Base-by-base conservation (phyloP, 2,329 filamentous ascomycete genomes). In the Corinectria fuckeliana region DNA sequence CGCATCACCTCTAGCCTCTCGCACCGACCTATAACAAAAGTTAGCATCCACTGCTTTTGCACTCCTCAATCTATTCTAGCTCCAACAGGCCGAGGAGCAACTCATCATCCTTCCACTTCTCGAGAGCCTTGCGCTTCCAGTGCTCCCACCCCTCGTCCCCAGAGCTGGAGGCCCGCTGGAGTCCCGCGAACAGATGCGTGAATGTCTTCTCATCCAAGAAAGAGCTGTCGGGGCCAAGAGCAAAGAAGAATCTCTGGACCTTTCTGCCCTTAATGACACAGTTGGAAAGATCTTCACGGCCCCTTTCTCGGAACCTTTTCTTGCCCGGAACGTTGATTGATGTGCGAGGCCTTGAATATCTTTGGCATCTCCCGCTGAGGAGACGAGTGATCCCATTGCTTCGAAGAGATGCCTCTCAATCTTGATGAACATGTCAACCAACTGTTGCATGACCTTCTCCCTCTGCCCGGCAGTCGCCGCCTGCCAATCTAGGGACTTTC, bases 401-500 rank as follows among this genome's bases (percentile, higher is more conserved):
- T 68, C 53, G 48, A 76, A 75, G 3, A 69, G 73, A 55, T 76
- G 67, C 45, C 59, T 72, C 49, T 74, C 67, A 16, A 76, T 64
- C 55, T 75, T 72, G 23, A 74, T 55, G 23, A 70, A 68, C 11
- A 75, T 68, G n/a, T 73, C 72, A 9, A 58, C 71, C 11, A 75
- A 53, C 59, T 76, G 72, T 41, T 64, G 58, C 66, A 73, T 58
- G 23, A 76, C 53, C 56, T 72, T 75, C 42, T 71, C 71, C 58
- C 56, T 71, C 56, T 75, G 70, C 16, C 48, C 32, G 1, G 56
- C 0, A 21, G 52, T 74, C 10, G 75, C 66, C 34, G 54, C 11
- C 28, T 30, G 63, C 75, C 74, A 80, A 5, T 70, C 62, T 20
- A 80, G 63, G 1, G 74, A 72, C 18, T 45, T 69, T 4, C 76